Conservation (phyloP, 2,329 filamentous ascomycete genomes). For the Ceratocystis albifundus region DNA sequence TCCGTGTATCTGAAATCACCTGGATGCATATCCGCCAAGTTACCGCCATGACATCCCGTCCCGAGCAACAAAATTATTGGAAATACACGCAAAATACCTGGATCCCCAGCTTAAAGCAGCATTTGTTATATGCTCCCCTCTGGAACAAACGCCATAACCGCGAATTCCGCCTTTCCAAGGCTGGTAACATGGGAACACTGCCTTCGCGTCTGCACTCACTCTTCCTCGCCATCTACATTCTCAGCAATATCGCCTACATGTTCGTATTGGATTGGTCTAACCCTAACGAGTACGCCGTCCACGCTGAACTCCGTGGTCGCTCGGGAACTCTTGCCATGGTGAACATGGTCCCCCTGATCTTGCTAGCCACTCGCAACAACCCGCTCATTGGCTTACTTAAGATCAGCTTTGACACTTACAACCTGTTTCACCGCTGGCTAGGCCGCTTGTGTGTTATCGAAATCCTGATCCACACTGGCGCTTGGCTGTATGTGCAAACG, state of each 20-base stretch:
- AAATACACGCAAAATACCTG: slow-evolving; percentile 45
- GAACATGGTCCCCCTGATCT: slow-evolving; percentile 67
- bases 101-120: slow-evolving; percentile 52
- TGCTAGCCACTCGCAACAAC: slow-evolving; percentile 67
- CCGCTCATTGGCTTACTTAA: slow-evolving; percentile 59
- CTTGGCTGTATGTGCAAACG: slow-evolving; percentile 63
- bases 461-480: slow-evolving; percentile 52
- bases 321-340: slow-evolving; percentile 58
- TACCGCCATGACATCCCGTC: slow-evolving; percentile 44
- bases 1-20: slow-evolving; percentile 43
- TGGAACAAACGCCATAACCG: slow-evolving; percentile 56
- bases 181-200: slow-evolving; percentile 50
- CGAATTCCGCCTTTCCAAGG: slow-evolving; percentile 51
- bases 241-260: slow-evolving; percentile 53
- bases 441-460: slow-evolving; percentile 65
- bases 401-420: slow-evolving; percentile 73
- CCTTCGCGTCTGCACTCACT: slow-evolving; percentile 53
- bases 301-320: slow-evolving; percentile 52
- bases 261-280: slow-evolving; percentile 49
- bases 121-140: slow-evolving; percentile 50
- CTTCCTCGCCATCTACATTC: slow-evolving; percentile 45
- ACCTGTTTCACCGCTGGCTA: slow-evolving; percentile 69
- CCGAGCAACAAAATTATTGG: slow-evolving; percentile 48
- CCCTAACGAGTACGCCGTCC: slow-evolving; percentile 49
- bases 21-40: slow-evolving; percentile 49